Evolutionary conservation across 805 yeast genomes (phyloP).

Genomic region (Saccharomycopsis fodiens): DNA sequence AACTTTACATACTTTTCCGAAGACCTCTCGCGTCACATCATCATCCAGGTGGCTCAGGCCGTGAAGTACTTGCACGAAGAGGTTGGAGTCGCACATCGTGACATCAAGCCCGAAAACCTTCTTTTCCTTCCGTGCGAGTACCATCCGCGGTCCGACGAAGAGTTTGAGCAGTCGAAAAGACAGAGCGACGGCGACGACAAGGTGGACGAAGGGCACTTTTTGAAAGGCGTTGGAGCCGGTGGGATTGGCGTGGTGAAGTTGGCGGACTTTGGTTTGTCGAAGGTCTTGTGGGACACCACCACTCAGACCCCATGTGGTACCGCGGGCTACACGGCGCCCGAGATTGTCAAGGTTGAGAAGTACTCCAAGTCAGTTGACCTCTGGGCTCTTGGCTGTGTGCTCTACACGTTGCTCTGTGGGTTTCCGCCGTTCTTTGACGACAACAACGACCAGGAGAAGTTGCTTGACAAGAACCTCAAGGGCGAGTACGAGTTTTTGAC

Average conservation of each 20-base stretch:
- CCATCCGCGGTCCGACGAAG: conserved; percentile 23
- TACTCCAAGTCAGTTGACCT: conserved; percentile 64
- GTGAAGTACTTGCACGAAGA: conserved; percentile 65
- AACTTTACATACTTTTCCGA: conserved; percentile 72
- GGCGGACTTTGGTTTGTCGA: conserved; percentile 67
- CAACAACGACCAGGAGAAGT: conserved; percentile 47
- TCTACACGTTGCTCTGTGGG: conserved; percentile 63
- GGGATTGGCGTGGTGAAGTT: conserved; percentile 55
- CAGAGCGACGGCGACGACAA: conserved; percentile 53
- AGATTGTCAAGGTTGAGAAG: conserved; percentile 50
- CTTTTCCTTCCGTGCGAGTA: conserved; percentile 51
- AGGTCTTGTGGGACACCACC: conserved; percentile 40
- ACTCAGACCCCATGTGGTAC: conserved; percentile 74
- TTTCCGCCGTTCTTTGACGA: conserved; percentile 72
- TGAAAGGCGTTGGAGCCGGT: conserved; percentile 50
- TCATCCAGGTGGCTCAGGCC: conserved; percentile 63
- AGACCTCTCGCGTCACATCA: conserved; percentile 63
- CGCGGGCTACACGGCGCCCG: conserved; percentile 71
- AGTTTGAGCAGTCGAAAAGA: conserved; percentile 25
- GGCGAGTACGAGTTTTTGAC: conserved; percentile 68
- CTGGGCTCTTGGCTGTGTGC: conserved; percentile 68
- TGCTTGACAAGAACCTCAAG: conserved; percentile 59
- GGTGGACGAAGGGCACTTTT: conserved; percentile 53
- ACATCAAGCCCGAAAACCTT: conserved; percentile 75
- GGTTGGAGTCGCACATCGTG: conserved; percentile 68